These are phyloP conservation scores for Yamadazyma sp. DNA, from an alignment of 1,139 yeast genomes.

Conservation along the genomic window DNA sequence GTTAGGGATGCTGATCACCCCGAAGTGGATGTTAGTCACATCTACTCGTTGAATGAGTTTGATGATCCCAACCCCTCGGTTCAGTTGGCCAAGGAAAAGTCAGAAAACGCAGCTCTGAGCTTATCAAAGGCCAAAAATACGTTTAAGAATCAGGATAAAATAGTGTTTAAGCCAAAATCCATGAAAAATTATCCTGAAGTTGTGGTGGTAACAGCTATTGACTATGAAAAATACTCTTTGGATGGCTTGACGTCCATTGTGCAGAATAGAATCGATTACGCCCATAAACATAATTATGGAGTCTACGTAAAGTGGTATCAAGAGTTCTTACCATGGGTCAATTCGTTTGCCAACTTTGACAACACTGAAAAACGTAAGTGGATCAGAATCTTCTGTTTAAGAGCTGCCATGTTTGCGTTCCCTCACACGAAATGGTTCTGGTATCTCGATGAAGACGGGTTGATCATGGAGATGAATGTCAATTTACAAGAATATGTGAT, in stretches of 20 bases:
- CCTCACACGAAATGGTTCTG: constrained; percentile 84
- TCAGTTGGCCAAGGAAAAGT: constrained; percentile 39
- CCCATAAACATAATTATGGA: constrained; percentile 72
- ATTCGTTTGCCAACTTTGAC: constrained; percentile 40
- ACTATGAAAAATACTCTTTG: constrained; percentile 65
- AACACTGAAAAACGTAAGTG: constrained; percentile 46
- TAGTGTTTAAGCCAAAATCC: constrained; percentile 47
- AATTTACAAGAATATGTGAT: constrained; percentile 59
- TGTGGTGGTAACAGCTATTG: constrained; percentile 78
- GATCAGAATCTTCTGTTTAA: constrained; percentile 57
- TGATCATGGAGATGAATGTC: constrained; percentile 65
- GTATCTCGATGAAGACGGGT: constrained; percentile 75
- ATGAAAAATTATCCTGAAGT: constrained; percentile 58
- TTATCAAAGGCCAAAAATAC: constrained; percentile 50
- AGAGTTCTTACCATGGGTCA: constrained; percentile 66
- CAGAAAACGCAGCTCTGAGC: constrained; percentile 36
- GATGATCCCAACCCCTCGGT: constrained; percentile 45
- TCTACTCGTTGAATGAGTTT: constrained; percentile 41
- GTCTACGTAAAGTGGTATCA: constrained; percentile 79
- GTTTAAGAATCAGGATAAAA: constrained; percentile 66
- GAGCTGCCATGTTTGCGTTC: constrained; percentile 86
- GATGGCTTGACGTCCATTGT: constrained; percentile 64
- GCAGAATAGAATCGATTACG: constrained; percentile 81
- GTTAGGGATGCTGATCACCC: constrained; percentile 37
- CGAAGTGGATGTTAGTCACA: constrained; percentile 33